Conservation (phyloP, 2,329 filamentous ascomycete genomes). For the Ascochyta pisi region DNA sequence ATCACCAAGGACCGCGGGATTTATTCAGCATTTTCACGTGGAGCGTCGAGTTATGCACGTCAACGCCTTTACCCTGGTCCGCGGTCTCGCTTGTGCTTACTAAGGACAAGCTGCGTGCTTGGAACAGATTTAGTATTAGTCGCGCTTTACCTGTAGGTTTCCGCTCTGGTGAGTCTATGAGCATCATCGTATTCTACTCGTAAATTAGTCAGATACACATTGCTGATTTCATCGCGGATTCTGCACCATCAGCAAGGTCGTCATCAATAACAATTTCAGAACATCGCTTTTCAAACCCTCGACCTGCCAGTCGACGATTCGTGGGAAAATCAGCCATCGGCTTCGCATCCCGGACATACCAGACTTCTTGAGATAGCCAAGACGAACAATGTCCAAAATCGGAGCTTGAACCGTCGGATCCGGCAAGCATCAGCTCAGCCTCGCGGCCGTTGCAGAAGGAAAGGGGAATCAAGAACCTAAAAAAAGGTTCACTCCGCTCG, state of each 20-base stretch:
- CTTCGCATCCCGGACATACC: neutral
- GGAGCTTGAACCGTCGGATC: neutral
- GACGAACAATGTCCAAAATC: neutral
- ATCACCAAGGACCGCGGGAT: neutral
- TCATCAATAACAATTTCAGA: neutral
- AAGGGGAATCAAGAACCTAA: neutral
- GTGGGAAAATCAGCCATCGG: neutral
- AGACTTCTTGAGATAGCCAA: neutral
- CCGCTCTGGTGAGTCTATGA: neutral
- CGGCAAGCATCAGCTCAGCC: neutral
- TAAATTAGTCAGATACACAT: neutral
- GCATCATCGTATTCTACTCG: neutral
- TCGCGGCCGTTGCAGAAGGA: neutral
- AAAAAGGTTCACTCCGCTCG: neutral
- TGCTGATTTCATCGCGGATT: neutral
- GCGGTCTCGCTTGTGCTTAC: slow-evolving; percentile 11
- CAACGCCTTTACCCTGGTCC: neutral
- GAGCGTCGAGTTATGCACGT: neutral
- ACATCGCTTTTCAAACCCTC: neutral
- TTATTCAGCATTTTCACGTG: neutral
- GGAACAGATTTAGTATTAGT: slow-evolving; percentile 2
- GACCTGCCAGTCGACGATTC: neutral
- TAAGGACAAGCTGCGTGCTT: slow-evolving; percentile 5
- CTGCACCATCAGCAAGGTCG: neutral
- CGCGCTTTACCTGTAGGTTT: slow-evolving; percentile 7